Evolutionary conservation across 2,329 filamentous ascomycete genomes (phyloP).

Genomic region (Botrytis byssoidea): DNA sequence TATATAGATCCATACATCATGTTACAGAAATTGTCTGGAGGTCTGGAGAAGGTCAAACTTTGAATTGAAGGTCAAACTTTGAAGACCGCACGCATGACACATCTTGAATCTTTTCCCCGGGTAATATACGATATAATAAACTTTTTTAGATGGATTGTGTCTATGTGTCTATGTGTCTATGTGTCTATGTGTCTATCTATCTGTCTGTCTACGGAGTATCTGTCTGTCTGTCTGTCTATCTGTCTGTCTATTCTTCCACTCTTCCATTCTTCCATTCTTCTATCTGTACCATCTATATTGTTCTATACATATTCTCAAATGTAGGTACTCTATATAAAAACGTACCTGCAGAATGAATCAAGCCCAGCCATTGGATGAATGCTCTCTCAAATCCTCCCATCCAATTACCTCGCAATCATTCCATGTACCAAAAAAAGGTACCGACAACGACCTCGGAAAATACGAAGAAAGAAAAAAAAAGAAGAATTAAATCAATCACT

Average conservation of each 20-base stretch:
- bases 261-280: too few relatives aligned
- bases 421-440: neutral
- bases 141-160: neutral
- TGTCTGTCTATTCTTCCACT: too few relatives aligned
- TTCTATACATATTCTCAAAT: neutral
- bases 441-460: neutral
- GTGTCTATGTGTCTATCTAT: neutral
- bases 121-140: neutral
- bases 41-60: conserved; percentile 1
- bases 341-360: neutral
- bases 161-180: too few relatives aligned
- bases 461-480: neutral
- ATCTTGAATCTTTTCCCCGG: neutral
- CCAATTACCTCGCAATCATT: neutral
- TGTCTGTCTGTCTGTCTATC: neutral
- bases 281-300: too few relatives aligned
- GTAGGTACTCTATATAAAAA: neutral
- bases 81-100: neutral
- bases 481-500: neutral
- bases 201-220: neutral
- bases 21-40: conserved; percentile 5
- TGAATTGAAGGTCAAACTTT: neutral
- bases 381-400: neutral
- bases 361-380: neutral
- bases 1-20: neutral